Evolutionary conservation across 176 grass and related monocot species (phyloP).

Genomic region (Cenchrus fungigraminus): DNA sequence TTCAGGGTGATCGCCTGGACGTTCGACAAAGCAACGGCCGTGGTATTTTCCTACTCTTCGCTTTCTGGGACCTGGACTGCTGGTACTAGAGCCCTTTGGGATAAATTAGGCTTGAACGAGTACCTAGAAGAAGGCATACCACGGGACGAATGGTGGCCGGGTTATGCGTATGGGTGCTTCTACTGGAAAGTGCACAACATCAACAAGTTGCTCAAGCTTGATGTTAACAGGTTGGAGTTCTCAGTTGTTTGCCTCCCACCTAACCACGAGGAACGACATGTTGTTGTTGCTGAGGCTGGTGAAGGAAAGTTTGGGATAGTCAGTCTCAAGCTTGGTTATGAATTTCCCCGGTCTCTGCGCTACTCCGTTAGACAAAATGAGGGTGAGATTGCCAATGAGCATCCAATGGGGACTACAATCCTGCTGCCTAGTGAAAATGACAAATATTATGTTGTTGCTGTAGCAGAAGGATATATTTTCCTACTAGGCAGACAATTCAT

Average conservation of each 20-base stretch:
- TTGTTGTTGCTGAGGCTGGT: neutral
- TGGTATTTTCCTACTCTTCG: neutral
- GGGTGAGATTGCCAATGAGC: neutral
- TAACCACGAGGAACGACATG: rapidly evolving
- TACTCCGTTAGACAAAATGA: neutral
- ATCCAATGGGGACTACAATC: neutral
- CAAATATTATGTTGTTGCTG: neutral
- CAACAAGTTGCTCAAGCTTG: neutral
- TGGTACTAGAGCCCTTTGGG: neutral
- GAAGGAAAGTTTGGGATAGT: neutral
- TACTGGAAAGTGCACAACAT: neutral
- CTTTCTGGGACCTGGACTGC: neutral
- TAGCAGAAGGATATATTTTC: neutral
- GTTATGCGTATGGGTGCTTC: neutral
- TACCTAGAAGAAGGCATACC: too few species aligned
- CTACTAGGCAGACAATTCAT: neutral
- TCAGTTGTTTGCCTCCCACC: neutral
- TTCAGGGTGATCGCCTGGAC: conserved; percentile 6
- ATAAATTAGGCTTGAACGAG: neutral
- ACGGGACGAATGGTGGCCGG: rapidly evolving
- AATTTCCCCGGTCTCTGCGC: neutral
- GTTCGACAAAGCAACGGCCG: too few species aligned
- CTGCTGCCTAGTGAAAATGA: neutral
- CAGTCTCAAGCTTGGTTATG: rapidly evolving
- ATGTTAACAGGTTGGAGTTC: conserved; percentile 11